Evolutionary conservation across 352 stramenopile species (phyloP), one percentile per base, ranked within the genome.

Genomic region (Phytophthora podocarpi): DNA sequence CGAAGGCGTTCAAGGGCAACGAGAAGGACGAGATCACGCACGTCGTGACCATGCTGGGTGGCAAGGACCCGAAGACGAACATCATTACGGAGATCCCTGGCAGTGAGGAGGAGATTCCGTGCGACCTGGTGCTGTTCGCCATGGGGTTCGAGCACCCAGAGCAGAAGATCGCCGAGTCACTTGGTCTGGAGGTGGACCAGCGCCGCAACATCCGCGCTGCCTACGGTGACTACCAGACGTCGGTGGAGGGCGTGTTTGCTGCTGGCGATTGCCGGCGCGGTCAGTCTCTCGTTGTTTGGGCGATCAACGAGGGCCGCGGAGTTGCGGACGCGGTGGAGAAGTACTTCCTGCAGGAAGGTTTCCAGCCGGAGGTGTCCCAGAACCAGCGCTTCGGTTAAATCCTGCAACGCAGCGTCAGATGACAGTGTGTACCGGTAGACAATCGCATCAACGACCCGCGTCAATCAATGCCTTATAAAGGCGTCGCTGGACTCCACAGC

Each of bases 81-180:
- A 27, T 71, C 41, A 81, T 92, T 35, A 72, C 70, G 9, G 57
- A 85, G 23, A 74, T 96, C 15, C 68, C 78, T 26, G 95, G 89
- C 39, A 95, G 88, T 20, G 97, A 99, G 65, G 83, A 96, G 37
- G 91, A 97, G 71, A 96, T 97, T 69, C 94, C 94, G 27, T 90
- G 86, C 34, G 96, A 99, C 70, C 67, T 99, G 53, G 95, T 97
- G 13, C 79, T 99, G 6, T 85, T 99, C 11, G 97, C 96, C 50
- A 99, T 99, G 97, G 97, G 97, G n/a, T 99, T 99, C 67, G 60
- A 96, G 39, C 90, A 94, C 64, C 96, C 96, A 0, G 97, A 99
- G 70, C 77, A 96, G 67, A 89, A 86, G 48, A 85, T 99, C 42
- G 80, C 87, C 0, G 80, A 97, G 56, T 60, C 96, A 45, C 74